A percentile compares a stretch with the other conserved stretches of the same genome.
Conservation (phyloP, 345 rosid species). For the Brassica cretica region DNA sequence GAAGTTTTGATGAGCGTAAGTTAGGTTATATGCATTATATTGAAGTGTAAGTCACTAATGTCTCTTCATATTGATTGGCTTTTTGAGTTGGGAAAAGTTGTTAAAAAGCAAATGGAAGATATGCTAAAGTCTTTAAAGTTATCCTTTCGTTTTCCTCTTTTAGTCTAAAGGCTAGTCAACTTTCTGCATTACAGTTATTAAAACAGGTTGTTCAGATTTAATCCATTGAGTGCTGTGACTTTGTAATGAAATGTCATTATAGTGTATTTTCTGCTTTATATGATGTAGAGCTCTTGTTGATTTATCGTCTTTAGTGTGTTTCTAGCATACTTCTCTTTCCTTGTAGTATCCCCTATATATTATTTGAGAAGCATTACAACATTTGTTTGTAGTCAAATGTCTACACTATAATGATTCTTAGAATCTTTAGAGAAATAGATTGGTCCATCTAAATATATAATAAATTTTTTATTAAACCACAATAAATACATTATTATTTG, state of each 20-base stretch:
- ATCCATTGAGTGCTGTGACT: slow-evolving; percentile 9
- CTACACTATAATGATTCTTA: too few relatives aligned
- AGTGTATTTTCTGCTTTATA: slow-evolving; percentile 13
- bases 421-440: too few relatives aligned
- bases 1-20: slow-evolving; percentile 8
- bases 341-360: too few relatives aligned
- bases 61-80: slow-evolving; percentile 16
- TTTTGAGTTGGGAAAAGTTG: slow-evolving; percentile 36
- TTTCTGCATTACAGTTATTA: slow-evolving; percentile 9
- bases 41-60: not conserved
- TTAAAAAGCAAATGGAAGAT: slow-evolving; percentile 30
- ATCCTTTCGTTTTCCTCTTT: slow-evolving; percentile 19
- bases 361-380: too few relatives aligned
- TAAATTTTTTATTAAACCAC: too few relatives aligned
- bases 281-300: slow-evolving; percentile 8
- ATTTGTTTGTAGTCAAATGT: too few relatives aligned
- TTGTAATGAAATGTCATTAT: slow-evolving; percentile 23
- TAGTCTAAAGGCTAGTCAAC: slow-evolving; percentile 14
- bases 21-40: slow-evolving; percentile 2
- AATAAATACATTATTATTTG: too few relatives aligned
- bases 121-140: slow-evolving; percentile 31
- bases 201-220: not conserved
- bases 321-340: not conserved
- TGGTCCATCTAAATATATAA: too few relatives aligned
- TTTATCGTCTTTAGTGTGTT: slow-evolving; percentile 8